Evolutionary conservation across 2,329 filamentous ascomycete species (phyloP).

Genomic region (Ophiostoma fasciatum): DNA sequence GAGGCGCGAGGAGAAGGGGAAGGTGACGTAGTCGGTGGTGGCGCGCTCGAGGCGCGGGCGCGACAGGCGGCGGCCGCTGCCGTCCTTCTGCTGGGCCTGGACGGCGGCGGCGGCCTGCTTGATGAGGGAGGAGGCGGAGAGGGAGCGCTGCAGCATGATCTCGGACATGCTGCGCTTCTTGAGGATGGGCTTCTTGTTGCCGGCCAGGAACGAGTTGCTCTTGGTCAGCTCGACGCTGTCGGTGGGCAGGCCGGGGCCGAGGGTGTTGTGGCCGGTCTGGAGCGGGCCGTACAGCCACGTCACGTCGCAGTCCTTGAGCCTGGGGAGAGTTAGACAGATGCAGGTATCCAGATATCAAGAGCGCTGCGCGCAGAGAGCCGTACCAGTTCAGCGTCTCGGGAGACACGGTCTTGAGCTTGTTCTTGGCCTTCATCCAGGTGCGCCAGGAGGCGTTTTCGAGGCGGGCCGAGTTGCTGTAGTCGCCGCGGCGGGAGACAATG

Average conservation of each 20-base stretch:
- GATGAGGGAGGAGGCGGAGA: conserved; percentile 76
- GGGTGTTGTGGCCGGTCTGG: conserved; percentile 51
- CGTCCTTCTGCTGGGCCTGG: conserved; percentile 59
- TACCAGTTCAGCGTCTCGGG: conserved; percentile 91
- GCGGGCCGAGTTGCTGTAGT: conserved; percentile 67
- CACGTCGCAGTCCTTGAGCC: conserved; percentile 93
- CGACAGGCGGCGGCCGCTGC: conserved; percentile 27
- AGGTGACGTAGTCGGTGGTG: conserved; percentile 54
- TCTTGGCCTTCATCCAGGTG: conserved; percentile 88
- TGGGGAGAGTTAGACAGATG: conserved; percentile 25
- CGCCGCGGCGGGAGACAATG: conserved; percentile 62
- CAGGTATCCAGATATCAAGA: too few relatives aligned
- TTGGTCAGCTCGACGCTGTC: conserved; percentile 33
- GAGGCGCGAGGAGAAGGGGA: conserved; percentile 45
- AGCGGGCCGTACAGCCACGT: conserved; percentile 95
- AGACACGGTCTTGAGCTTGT: conserved; percentile 72
- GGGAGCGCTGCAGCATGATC: conserved; percentile 76
- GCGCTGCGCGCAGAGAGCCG: conserved; percentile 17
- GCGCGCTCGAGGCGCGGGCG: conserved; percentile 45
- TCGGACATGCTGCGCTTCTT: conserved; percentile 97
- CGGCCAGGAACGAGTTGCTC: conserved; percentile 47
- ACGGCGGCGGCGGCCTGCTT: conserved; percentile 81
- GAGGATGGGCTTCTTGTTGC: conserved; percentile 74
- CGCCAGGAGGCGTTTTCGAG: conserved; percentile 96
- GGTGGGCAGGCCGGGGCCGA: conserved; percentile 28